These are phyloP conservation scores for Nyssa sinensis DNA, from an alignment of 148 eudicot species.

Conservation along the genomic window DNA sequence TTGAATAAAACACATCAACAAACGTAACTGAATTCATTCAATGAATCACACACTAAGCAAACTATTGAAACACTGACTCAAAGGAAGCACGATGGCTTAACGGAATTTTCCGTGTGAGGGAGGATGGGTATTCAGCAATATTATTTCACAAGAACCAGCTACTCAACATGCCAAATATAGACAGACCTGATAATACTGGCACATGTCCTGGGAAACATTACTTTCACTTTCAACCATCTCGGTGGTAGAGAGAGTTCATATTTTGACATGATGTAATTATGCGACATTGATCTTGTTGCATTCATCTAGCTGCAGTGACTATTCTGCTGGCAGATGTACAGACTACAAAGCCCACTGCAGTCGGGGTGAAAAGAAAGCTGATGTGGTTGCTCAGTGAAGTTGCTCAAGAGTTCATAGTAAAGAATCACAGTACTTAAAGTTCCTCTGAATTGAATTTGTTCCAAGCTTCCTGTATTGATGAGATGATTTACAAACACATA, in stretches of 20 bases:
- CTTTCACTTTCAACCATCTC: neutral
- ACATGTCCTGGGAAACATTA: neutral
- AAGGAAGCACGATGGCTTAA: neutral
- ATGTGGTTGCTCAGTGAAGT: neutral
- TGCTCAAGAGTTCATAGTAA: neutral
- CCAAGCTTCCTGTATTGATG: slow-evolving; percentile 44
- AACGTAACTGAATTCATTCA: neutral
- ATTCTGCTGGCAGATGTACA: neutral
- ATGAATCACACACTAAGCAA: neutral
- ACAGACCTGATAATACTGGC: neutral
- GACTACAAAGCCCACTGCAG: neutral
- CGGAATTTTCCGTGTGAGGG: neutral
- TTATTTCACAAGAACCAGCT: slow-evolving; percentile 1
- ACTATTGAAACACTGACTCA: neutral
- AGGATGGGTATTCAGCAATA: neutral
- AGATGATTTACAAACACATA: neutral
- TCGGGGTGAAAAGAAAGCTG: slow-evolving; percentile 8
- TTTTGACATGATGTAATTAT: neutral
- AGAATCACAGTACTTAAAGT: slow-evolving; percentile 13
- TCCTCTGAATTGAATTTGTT: slow-evolving; percentile 54
- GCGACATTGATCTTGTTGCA: neutral
- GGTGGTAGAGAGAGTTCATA: neutral
- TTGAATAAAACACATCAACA: neutral
- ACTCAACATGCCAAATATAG: neutral
- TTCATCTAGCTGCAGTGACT: neutral